phyloP scores from a whole-genome alignment of 768 basidiomycete species.

The Leccinum boreale region DNA sequence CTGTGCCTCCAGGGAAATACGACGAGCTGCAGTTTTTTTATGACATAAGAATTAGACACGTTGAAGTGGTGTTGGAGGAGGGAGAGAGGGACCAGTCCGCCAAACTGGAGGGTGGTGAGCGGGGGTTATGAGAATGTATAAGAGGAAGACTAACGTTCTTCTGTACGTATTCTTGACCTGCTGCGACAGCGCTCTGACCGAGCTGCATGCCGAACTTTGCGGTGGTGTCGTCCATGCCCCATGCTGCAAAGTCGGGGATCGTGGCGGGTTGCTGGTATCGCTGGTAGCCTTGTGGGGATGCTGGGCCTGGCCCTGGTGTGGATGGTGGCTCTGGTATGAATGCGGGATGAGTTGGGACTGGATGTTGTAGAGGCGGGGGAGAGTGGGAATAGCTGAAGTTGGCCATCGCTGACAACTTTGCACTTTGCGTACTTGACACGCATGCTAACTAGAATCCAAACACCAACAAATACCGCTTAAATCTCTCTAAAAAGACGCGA shows the following conservation, averaged over 20 bases:
- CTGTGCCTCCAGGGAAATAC: conserved; percentile 96
- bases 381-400: conserved; percentile 47
- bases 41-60: conserved; percentile 94
- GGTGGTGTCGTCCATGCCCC: conserved; percentile 90
- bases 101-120: conserved; percentile 50
- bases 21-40: conserved; percentile 80
- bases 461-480: conserved; percentile 16
- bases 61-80: conserved; percentile 90
- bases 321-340: conserved; percentile 82
- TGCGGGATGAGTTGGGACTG: conserved; percentile 83
- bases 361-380: conserved; percentile 82
- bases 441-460: conserved; percentile 12
- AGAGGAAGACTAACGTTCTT: conserved; percentile 65
- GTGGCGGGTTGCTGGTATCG: conserved; percentile 35
- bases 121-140: conserved; percentile 3
- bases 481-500: conserved; percentile 15
- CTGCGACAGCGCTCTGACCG: conserved; percentile 85
- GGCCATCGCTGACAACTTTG: conserved; percentile 8
- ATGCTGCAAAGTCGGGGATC: conserved; percentile 54
- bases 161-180: conserved; percentile 94
- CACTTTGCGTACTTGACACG: neutral
- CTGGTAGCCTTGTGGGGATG: conserved; percentile 54
- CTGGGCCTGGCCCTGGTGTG: conserved; percentile 64
- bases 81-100: conserved; percentile 69
- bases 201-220: conserved; percentile 97